Percentiles rank a stretch among this genome's conserved stretches.
These are phyloP conservation scores for Galerina marginata DNA, from an alignment of 768 basidiomycete genomes.

Conservation along the genomic window DNA sequence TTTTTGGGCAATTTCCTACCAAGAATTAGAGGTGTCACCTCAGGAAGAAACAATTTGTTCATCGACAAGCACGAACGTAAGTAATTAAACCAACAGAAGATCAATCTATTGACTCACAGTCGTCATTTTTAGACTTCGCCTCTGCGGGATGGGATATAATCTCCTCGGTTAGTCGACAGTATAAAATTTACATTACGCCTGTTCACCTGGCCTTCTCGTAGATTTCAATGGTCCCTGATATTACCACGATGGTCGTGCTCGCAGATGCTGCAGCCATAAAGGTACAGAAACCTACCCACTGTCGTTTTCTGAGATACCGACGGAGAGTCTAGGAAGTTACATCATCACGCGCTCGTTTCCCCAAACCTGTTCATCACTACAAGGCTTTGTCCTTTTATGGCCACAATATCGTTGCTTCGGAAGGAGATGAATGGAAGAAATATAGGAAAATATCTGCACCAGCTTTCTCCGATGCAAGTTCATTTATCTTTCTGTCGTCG, in stretches of 20 bases:
- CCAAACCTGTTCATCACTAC: conserved; percentile 59
- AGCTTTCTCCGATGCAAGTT: conserved; percentile 64
- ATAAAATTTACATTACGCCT: neutral
- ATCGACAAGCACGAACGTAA: conserved; percentile 36
- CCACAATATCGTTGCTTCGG: conserved; percentile 65
- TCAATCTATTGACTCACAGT: neutral
- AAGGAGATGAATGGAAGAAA: conserved; percentile 69
- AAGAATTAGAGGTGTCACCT: conserved; percentile 32
- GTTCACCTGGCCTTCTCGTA: conserved; percentile 8
- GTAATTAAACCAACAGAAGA: neutral
- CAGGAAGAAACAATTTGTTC: conserved; percentile 36
- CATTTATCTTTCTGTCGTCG: neutral
- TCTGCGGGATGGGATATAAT: conserved; percentile 40
- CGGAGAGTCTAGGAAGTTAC: conserved; percentile 49
- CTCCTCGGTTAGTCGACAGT: conserved; percentile 33
- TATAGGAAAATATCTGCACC: conserved; percentile 67
- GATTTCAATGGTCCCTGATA: conserved; percentile 32
- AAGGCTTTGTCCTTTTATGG: conserved; percentile 55
- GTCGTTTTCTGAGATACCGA: neutral
- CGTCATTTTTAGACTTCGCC: conserved; percentile 30
- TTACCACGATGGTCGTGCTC: conserved; percentile 29
- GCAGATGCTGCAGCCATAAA: conserved; percentile 49
- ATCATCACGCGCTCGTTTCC: conserved; percentile 54
- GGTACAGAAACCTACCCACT: conserved; percentile 23
- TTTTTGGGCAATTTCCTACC: conserved; percentile 33